phyloP scores from a whole-genome alignment of 2,329 filamentous ascomycete species.

The Botrytis galanthina region DNA sequence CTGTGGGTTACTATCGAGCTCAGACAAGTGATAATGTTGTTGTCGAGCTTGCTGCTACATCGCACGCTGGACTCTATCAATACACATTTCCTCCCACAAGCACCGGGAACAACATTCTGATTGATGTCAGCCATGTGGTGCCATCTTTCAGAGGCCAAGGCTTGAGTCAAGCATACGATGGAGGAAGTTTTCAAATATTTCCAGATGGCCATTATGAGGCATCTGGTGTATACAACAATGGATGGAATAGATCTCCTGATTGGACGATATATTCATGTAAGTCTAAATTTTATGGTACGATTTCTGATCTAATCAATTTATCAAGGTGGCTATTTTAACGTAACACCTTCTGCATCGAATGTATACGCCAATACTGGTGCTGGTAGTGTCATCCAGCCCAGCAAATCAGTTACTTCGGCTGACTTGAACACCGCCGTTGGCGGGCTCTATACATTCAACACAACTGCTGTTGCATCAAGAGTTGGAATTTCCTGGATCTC shows the following conservation, averaged over 20 bases:
- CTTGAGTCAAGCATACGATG: conserved; percentile 60
- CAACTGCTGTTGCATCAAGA: conserved; percentile 46
- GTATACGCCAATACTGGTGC: conserved; percentile 36
- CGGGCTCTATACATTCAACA: conserved; percentile 44
- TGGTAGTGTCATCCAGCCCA: conserved; percentile 30
- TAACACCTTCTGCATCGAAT: conserved; percentile 24
- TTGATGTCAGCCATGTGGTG: conserved; percentile 50
- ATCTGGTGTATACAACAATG: conserved; percentile 47
- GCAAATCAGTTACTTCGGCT: background rate
- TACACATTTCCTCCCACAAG: conserved; percentile 53
- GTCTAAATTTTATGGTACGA: conserved; percentile 36
- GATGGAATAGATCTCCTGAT: conserved; percentile 61
- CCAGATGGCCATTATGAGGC: conserved; percentile 23
- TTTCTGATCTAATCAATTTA: conserved; percentile 9
- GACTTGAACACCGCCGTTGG: conserved; percentile 13
- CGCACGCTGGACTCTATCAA: conserved; percentile 57
- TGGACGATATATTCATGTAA: conserved; percentile 64
- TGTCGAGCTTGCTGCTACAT: conserved; percentile 56
- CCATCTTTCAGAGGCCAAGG: conserved; percentile 60
- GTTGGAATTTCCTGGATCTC: conserved; percentile 52
- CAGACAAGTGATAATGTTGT: conserved; percentile 53
- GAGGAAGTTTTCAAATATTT: conserved; percentile 55
- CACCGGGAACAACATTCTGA: conserved; percentile 27
- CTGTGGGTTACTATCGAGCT: conserved; percentile 62
- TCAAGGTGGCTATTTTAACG: conserved; percentile 32